These are phyloP conservation scores for Quercus dentata DNA, from an alignment of 306 rosid genomes.

Conservation along the genomic window DNA sequence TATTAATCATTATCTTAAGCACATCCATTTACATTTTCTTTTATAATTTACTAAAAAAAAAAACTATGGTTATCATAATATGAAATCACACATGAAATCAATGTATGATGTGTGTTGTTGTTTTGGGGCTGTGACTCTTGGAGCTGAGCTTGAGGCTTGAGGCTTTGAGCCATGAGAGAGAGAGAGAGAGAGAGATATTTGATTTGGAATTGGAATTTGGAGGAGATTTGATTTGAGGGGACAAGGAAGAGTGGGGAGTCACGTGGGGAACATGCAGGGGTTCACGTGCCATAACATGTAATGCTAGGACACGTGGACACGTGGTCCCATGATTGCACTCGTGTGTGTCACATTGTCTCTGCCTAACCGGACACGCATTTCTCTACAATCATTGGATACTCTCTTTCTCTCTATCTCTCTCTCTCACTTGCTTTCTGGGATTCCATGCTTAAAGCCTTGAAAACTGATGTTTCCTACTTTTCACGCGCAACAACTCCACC, in stretches of 20 bases:
- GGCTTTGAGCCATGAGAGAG: not conserved
- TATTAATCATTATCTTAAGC: accelerated
- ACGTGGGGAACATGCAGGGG: conserved; percentile 45
- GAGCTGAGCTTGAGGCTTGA: not conserved
- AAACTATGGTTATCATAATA: too few species aligned
- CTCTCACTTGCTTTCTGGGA: not conserved
- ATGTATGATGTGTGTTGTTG: too few species aligned
- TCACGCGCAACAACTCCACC: conserved; percentile 5
- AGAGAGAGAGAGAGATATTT: too few species aligned
- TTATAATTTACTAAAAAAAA: too few species aligned
- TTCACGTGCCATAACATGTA: conserved; percentile 47
- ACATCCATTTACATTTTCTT: too few species aligned
- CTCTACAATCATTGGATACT: conserved; percentile 59
- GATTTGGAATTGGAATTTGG: not conserved
- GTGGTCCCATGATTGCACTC: conserved; percentile 69
- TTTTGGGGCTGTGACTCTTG: too few species aligned
- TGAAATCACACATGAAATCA: too few species aligned
- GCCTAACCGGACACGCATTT: conserved; percentile 40
- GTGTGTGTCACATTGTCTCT: conserved; percentile 67
- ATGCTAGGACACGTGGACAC: conserved; percentile 37
- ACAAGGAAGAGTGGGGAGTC: conserved; percentile 22
- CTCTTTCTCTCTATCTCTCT: not conserved
- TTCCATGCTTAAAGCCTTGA: not conserved
- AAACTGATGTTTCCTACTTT: not conserved
- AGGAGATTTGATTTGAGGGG: not conserved